These are phyloP conservation scores for Lenzites betulinus DNA, from an alignment of 768 basidiomycete genomes.

Conservation along the genomic window DNA sequence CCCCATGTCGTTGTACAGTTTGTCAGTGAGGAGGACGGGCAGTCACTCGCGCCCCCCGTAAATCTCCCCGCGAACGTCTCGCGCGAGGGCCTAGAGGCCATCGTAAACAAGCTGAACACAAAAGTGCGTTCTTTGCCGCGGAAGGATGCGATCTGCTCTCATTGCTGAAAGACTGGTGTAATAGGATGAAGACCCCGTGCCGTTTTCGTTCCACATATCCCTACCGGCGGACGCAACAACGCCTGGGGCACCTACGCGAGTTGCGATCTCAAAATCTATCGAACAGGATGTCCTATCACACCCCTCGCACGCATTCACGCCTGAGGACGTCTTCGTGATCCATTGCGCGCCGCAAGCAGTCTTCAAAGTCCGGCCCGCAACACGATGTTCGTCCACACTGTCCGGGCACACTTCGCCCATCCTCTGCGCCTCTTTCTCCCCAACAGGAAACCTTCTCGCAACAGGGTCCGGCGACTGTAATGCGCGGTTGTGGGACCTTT, in stretches of 20 bases:
- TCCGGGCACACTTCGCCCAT: constrained; percentile 93
- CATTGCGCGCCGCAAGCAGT: constrained; percentile 95
- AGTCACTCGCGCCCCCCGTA: constrained; percentile 81
- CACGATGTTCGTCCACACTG: constrained; percentile 90
- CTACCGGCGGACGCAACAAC: constrained; percentile 58
- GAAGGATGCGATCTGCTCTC: not conserved
- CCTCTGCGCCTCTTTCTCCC: constrained; percentile 93
- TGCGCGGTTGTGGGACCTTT: constrained; percentile 91
- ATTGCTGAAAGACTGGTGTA: not conserved
- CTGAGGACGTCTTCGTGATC: constrained; percentile 86
- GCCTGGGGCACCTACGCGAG: constrained; percentile 65
- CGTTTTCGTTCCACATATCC: constrained; percentile 87
- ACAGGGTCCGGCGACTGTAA: constrained; percentile 96
- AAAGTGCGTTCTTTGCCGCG: constrained; percentile 49
- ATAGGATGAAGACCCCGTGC: constrained; percentile 85
- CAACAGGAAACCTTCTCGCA: constrained; percentile 86
- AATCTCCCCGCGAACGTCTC: constrained; percentile 87
- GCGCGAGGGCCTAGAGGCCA: constrained; percentile 77
- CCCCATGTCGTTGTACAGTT: constrained; percentile 90
- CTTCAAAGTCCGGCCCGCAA: constrained; percentile 91
- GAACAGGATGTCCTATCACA: constrained; percentile 78
- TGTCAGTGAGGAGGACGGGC: constrained; percentile 84
- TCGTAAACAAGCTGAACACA: constrained; percentile 85
- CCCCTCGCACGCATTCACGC: constrained; percentile 69
- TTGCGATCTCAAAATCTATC: constrained; percentile 84